phyloP scores from a whole-genome alignment of 352 stramenopile genomes.

The Pythium dissimile region DNA sequence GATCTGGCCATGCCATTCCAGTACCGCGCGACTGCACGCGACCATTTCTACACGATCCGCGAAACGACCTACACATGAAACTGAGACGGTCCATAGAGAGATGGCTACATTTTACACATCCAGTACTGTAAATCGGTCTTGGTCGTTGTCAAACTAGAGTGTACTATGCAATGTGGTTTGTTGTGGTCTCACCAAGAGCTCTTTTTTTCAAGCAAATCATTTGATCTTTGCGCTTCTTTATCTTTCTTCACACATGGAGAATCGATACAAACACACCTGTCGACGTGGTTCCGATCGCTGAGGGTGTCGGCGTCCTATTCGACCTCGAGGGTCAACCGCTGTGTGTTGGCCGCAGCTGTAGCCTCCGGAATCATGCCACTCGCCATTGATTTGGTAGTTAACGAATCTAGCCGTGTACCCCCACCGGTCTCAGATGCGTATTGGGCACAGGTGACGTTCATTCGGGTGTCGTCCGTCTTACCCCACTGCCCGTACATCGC shows the following conservation, averaged over 20 bases:
- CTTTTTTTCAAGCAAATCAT: no score
- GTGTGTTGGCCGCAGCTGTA: slow-evolving; percentile 86
- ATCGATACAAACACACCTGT: no score
- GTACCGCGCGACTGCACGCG: neutral
- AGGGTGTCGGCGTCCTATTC: no score
- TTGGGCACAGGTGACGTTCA: slow-evolving; percentile 87
- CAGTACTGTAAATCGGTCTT: no score
- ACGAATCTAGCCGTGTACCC: slow-evolving; percentile 90
- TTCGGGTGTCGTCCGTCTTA: slow-evolving; percentile 59
- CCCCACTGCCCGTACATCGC: slow-evolving; percentile 56
- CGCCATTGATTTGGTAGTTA: slow-evolving; percentile 83
- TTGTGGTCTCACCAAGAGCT: no score
- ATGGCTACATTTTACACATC: no score
- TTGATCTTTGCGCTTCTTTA: no score
- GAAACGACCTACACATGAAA: neutral
- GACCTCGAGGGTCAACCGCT: no score
- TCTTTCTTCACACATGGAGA: no score
- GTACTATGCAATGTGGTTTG: no score
- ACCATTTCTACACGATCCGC: neutral
- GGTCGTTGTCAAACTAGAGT: no score
- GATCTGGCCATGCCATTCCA: neutral
- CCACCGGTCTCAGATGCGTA: slow-evolving; percentile 80
- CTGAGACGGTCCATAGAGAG: neutral
- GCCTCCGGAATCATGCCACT: slow-evolving; percentile 85
- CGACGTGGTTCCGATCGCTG: no score